These are phyloP conservation scores for Malus hybrid DNA, from an alignment of 331 rosid species.

Conservation along the genomic window DNA sequence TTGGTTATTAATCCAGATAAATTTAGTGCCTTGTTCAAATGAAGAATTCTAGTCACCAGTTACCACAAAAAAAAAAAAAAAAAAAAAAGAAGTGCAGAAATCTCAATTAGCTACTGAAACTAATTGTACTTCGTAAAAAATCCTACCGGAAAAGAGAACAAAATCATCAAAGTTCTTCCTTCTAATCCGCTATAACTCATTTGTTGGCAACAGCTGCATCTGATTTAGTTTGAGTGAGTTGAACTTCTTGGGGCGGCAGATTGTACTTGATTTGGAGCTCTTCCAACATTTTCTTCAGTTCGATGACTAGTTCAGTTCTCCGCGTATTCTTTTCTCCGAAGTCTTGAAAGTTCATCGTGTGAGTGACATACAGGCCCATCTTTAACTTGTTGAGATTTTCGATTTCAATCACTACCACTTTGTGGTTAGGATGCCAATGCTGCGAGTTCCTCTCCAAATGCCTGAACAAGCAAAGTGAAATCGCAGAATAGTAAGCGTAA, in stretches of 20 bases:
- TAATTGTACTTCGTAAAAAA: neutral
- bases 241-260: slow-evolving; percentile 69
- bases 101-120: neutral
- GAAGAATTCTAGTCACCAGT: neutral
- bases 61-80: neutral
- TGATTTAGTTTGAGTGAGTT: slow-evolving; percentile 33
- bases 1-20: neutral
- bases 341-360: slow-evolving; percentile 24
- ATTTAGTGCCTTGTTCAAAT: neutral
- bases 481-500: neutral
- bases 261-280: slow-evolving; percentile 63
- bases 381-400: slow-evolving; percentile 64
- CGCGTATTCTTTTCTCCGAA: slow-evolving; percentile 53
- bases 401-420: slow-evolving; percentile 57
- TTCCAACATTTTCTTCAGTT: slow-evolving; percentile 67
- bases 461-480: slow-evolving; percentile 32
- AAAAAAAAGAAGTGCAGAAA: too few relatives aligned
- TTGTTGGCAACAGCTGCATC: slow-evolving; percentile 13
- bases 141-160: neutral
- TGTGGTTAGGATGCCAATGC: slow-evolving; percentile 63
- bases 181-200: neutral
- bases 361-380: slow-evolving; percentile 47
- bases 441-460: slow-evolving; percentile 54
- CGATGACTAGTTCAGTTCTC: slow-evolving; percentile 57
- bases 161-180: neutral